phyloP scores from a whole-genome alignment of 202 grass and related monocot genomes.

The Musa balbisiana region DNA sequence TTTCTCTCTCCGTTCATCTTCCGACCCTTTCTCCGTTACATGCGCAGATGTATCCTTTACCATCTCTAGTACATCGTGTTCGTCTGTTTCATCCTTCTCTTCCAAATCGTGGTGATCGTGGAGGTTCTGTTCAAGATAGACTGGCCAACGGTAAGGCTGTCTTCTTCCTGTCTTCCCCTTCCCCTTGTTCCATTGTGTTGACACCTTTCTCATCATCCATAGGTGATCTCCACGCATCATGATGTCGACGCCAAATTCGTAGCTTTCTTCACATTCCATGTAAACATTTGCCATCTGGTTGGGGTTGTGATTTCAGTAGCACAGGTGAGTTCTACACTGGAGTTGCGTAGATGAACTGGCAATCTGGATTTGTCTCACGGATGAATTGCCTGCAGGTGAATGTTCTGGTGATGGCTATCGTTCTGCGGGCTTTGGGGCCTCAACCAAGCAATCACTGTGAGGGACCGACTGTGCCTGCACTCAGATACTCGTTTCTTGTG shows the following conservation, averaged over 20 bases:
- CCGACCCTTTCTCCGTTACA: neutral
- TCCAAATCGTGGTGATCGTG: neutral
- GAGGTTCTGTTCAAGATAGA: constrained; percentile 10
- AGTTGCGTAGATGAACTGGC: neutral
- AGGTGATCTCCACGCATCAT: neutral
- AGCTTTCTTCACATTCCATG: neutral
- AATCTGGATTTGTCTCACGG: neutral
- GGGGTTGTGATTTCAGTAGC: neutral
- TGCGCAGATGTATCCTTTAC: neutral
- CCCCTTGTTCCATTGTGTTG: neutral
- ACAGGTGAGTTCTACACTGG: constrained; percentile 1
- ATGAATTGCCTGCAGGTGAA: constrained; percentile 6
- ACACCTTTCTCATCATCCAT: neutral
- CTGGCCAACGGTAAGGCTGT: neutral
- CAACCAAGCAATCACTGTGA: constrained; percentile 13
- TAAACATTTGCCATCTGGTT: constrained; percentile 2
- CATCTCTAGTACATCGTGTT: constrained; percentile 14
- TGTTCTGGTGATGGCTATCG: constrained; percentile 2
- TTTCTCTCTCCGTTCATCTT: neutral
- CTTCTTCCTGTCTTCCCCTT: neutral
- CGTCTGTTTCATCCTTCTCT: neutral
- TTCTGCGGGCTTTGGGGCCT: neutral
- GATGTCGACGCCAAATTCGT: neutral
- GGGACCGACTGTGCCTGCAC: neutral
- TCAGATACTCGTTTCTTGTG: constrained; percentile 17